Conservation (phyloP, 306 rosid genomes). For the Fragaria ananassa region DNA sequence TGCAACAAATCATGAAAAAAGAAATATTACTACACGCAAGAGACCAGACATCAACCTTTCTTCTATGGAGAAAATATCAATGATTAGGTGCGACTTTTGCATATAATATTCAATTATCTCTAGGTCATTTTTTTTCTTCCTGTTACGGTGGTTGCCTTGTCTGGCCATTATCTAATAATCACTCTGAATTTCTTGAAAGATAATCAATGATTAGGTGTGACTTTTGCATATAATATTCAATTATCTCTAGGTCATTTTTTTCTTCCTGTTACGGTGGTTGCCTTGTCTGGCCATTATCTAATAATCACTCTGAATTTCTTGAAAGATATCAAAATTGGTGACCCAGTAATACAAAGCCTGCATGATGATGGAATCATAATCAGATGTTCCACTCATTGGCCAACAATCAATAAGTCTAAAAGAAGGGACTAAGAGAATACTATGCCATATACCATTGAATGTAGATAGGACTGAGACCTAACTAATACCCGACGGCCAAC, state of each 20-base stretch:
- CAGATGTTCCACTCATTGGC: neutral
- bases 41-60: neutral
- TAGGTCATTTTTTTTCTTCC: neutral
- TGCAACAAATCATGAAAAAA: neutral
- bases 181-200: neutral
- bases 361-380: neutral
- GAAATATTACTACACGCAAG: no score
- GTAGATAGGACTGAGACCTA: neutral
- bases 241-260: neutral
- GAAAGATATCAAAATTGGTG: neutral
- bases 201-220: neutral
- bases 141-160: neutral
- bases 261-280: neutral
- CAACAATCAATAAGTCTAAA: neutral
- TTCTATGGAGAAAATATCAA: neutral
- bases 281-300: neutral
- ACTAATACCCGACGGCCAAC: neutral
- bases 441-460: neutral
- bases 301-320: neutral
- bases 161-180: neutral
- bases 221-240: neutral
- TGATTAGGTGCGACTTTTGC: neutral
- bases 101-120: neutral
- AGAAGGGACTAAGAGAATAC: neutral
- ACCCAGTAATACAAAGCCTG: neutral